Base-by-base conservation (phyloP, 1,284 basidiomycete species). In the Papiliotrema nemorosa region DNA sequence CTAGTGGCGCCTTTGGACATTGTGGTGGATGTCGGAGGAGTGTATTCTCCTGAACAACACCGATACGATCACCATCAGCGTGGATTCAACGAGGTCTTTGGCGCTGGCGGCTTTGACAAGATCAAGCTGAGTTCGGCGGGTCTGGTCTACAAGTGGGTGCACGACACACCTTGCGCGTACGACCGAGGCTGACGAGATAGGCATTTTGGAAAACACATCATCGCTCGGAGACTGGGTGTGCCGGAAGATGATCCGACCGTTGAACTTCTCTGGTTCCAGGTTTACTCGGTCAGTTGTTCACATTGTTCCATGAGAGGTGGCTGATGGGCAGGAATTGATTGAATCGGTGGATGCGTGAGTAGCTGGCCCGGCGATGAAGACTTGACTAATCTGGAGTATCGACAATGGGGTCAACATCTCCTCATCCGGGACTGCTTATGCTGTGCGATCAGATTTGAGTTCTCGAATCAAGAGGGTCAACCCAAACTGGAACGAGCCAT, bases 51-150 rank as follows among this genome's bases (percentile, higher is more conserved):
- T 62, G 77, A 76, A 45, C 82, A 78, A 53, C 82, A 86, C 54
- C 81, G 88, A 33, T 98, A 91, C 75, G 94, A 98, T 73, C 94
- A 98, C 70, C 94, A 98, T 69, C 96, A 98, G 73, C 84, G 93
- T 43, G 92, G 88, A 0, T 98, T 98, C 73, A 80, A 80, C 12
- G 89, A 93, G 70, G 82, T 88, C 16, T 97, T 98, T 72, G 93
- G 90, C 5, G 78, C 84, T 59, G 88, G 87, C 7, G 68, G 67
- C 21, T 72, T 64, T 72, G 58, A 67, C 55, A 76, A 65, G 33
- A 97, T 88, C 54, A 98, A 98, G 76, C 77, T 98, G 35, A 90
- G 87, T 36, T 92, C 88, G 16, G 94, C 94, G 3, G 94, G 94
- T 14, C 78, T 98, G 50, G 82, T 98, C 24, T 96, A 93, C 82